Percentiles rank a stretch among this genome's conserved stretches.
phyloP scores from a whole-genome alignment of 2,329 filamentous ascomycete genomes.

The Graphiopsis chlorocephala region DNA sequence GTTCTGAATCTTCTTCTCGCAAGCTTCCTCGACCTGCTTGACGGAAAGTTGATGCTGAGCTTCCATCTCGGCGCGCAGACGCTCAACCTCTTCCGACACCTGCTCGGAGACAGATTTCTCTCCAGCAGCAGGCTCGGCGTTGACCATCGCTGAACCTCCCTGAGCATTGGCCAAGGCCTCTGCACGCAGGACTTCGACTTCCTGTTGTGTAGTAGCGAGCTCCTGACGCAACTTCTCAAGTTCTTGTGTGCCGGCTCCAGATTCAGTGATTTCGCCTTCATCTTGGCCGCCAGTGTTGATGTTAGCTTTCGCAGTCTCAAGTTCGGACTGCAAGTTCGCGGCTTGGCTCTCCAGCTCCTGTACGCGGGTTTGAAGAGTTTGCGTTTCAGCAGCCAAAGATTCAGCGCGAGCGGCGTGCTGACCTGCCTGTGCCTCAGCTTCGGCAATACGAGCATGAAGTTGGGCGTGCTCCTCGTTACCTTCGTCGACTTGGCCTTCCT shows the following conservation, averaged over 20 bases:
- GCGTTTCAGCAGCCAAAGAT: slow-evolving; percentile 38
- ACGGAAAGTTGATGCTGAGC: slow-evolving; percentile 36
- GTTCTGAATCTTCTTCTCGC: slow-evolving; percentile 60
- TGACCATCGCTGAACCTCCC: slow-evolving; percentile 10
- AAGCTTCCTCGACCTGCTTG: slow-evolving; percentile 48
- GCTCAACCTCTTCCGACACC: slow-evolving; percentile 43
- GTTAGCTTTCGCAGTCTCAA: slow-evolving; percentile 33
- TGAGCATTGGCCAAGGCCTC: slow-evolving; percentile 28
- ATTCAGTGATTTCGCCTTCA: slow-evolving; percentile 17
- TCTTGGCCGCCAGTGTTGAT: slow-evolving; percentile 9
- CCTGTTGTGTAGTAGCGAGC: slow-evolving; percentile 44
- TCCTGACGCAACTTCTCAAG: slow-evolving; percentile 41
- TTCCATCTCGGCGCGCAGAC: slow-evolving; percentile 38
- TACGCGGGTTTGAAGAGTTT: slow-evolving; percentile 59
- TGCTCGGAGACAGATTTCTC: slow-evolving; percentile 47
- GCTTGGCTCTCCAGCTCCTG: slow-evolving; percentile 63
- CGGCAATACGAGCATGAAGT: slow-evolving; percentile 37
- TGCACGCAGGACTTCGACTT: slow-evolving; percentile 45
- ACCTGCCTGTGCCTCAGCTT: slow-evolving; percentile 41
- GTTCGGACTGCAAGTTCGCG: slow-evolving; percentile 36
- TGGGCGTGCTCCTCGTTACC: slow-evolving; percentile 34
- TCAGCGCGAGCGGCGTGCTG: slow-evolving; percentile 39
- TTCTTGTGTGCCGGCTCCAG: slow-evolving; percentile 24
- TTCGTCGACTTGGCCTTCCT: slow-evolving; percentile 38
- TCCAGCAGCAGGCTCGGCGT: slow-evolving; percentile 24